Evolutionary conservation across 1,139 yeast species (phyloP), one percentile per base, ranked within the genome.

Genomic region (Suhomyces taliae): DNA sequence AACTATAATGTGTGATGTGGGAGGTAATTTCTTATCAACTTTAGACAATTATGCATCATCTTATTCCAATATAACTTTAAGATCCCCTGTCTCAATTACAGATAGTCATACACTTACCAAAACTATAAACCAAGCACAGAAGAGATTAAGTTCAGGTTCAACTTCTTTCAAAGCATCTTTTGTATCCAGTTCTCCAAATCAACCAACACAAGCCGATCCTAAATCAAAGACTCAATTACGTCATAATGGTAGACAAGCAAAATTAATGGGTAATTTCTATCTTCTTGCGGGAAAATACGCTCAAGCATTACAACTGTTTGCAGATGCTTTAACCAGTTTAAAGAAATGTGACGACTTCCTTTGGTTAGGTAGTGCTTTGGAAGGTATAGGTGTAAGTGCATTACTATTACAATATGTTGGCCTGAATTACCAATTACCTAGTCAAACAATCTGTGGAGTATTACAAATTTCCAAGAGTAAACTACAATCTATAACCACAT

Each of bases 301-400:
- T 11, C 89, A 84, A 49, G 95, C 98, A 0, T 61, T 90, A 45
- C 72, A 76, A 32, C 81, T 83, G 49, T 87, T 90, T 54, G 77
- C 84, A 10, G 97, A 90, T 37, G 84, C 97, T 0, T 76, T 87
- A 2, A 59, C 72, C 2, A 70, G 78, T 34, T 67, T 90, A 46
- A 81, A 81, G 50, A 74, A 81, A 33, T 74, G 85, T 1, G 84
- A 83, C 43, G 99, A 93, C 63, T 79, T 80, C 58, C 69, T 93
- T 19, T 93, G 99, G 99, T 74, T 89, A 27, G 98, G 86, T 0
- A 85, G 93, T 38, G 83, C 97, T 0, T 62, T 91, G 19, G 97
- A 90, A 57, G 90, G 95, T 0, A 69, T 90, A 9, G 87, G 87
- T 0, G 81, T 88, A 1, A 79, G 89, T 53, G 65, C 87, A 37